Evolutionary conservation across 225 moss, liverwort and hornwort species (phyloP).

Genomic region (Straminergon stramineum): DNA sequence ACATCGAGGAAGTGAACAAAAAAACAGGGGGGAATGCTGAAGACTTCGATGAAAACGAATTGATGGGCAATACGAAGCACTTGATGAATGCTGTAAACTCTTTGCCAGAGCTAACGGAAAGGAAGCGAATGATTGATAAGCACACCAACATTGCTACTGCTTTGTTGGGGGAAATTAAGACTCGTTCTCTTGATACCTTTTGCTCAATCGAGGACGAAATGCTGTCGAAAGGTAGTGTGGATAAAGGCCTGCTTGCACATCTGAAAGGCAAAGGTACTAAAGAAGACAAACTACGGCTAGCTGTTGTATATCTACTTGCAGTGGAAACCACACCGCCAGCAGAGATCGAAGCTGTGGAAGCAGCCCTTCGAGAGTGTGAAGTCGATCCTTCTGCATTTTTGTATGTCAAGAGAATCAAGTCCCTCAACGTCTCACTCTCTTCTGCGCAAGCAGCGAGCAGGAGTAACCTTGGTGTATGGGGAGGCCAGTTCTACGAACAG

Average conservation of each 20-base stretch:
- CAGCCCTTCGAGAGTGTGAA: slow-evolving; percentile 70
- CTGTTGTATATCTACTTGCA: slow-evolving; percentile 85
- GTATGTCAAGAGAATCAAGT: slow-evolving; percentile 93
- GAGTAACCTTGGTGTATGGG: slow-evolving; percentile 88
- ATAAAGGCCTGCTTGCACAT: slow-evolving; percentile 45
- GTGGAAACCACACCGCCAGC: slow-evolving; percentile 68
- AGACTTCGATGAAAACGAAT: slow-evolving; percentile 75
- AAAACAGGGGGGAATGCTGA: slow-evolving; percentile 67
- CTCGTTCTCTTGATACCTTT: slow-evolving; percentile 71
- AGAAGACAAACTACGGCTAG: slow-evolving; percentile 82
- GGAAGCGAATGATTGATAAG: slow-evolving; percentile 91
- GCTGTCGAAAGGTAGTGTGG: slow-evolving; percentile 68
- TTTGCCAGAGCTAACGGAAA: slow-evolving; percentile 91
- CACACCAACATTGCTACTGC: slow-evolving; percentile 89
- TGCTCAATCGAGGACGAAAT: slow-evolving; percentile 83
- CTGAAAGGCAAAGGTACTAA: slow-evolving; percentile 80
- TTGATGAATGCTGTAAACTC: slow-evolving; percentile 90
- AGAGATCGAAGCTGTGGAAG: slow-evolving; percentile 87
- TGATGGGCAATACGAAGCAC: slow-evolving; percentile 89
- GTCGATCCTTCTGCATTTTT: slow-evolving; percentile 80
- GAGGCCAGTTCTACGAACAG: slow-evolving; percentile 82
- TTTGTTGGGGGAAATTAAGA: slow-evolving; percentile 81
- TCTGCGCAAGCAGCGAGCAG: slow-evolving; percentile 62
- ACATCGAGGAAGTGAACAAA: slow-evolving; percentile 84
- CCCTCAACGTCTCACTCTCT: slow-evolving; percentile 66